Conservation (phyloP, 2,329 filamentous ascomycete genomes). For the Apiospora arundinis region DNA sequence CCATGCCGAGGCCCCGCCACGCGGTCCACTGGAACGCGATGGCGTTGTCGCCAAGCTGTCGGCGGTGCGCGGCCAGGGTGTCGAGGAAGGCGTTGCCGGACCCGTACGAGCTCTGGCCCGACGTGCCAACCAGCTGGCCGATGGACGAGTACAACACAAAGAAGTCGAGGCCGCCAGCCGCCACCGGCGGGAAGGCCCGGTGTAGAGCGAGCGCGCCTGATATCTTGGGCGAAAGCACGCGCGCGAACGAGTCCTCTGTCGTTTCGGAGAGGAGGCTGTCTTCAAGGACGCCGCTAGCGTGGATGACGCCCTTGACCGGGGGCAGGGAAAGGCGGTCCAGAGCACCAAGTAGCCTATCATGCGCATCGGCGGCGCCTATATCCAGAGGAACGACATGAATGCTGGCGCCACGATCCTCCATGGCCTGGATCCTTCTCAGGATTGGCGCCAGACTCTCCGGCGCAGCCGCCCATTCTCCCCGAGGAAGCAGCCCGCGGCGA, state of each 20-base stretch:
- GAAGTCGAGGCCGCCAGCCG: conserved; percentile 35
- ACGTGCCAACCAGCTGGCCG: conserved; percentile 40
- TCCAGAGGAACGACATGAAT: conserved; percentile 43
- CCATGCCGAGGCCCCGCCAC: conserved; percentile 50
- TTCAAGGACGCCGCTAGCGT: conserved; percentile 47
- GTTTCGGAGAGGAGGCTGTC: conserved; percentile 43
- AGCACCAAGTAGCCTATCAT: conserved; percentile 29
- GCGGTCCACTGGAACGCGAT: conserved; percentile 50
- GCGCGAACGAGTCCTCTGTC: conserved; percentile 37
- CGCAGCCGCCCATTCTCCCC: conserved; percentile 37
- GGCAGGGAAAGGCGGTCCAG: conserved; percentile 45
- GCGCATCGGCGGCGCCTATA: conserved; percentile 37
- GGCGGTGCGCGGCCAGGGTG: conserved; percentile 37
- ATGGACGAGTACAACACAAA: conserved; percentile 40
- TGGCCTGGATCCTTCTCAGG: conserved; percentile 33
- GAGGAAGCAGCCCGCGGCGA: conserved; percentile 43
- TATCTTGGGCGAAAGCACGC: conserved; percentile 45
- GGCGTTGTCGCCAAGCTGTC: conserved; percentile 45
- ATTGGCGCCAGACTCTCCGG: background rate
- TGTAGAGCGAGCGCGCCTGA: conserved; percentile 37
- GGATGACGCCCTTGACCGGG: conserved; percentile 47
- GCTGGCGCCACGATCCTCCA: conserved; percentile 42
- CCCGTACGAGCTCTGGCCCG: conserved; percentile 39
- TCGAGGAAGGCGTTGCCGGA: conserved; percentile 43
- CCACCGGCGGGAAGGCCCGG: conserved; percentile 36